These are phyloP conservation scores for Ophiostoma quercus DNA, from an alignment of 2,329 filamentous ascomycete genomes.

Conservation along the genomic window DNA sequence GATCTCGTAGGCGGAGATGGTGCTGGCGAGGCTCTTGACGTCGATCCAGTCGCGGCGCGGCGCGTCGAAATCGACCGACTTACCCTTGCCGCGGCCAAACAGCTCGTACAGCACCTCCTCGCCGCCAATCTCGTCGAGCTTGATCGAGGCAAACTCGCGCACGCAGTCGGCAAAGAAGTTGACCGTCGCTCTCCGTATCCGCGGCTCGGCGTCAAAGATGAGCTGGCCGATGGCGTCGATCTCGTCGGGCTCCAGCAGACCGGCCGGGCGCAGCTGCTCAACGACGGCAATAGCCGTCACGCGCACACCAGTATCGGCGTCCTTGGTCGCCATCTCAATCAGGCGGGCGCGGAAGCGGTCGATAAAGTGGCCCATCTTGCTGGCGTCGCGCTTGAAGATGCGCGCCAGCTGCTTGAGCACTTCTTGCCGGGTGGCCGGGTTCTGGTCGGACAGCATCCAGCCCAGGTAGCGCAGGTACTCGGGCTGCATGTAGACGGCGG, in stretches of 20 bases:
- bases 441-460: constrained; percentile 86
- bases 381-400: constrained; percentile 74
- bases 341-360: constrained; percentile 82
- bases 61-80: constrained; percentile 66
- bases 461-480: constrained; percentile 88
- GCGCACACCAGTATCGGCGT: constrained; percentile 75
- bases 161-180: constrained; percentile 87
- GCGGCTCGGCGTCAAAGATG: constrained; percentile 79
- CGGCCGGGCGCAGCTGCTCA: constrained; percentile 73
- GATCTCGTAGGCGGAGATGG: constrained; percentile 73
- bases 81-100: constrained; percentile 57
- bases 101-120: constrained; percentile 70
- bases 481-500: constrained; percentile 84
- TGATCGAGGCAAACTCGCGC: constrained; percentile 70
- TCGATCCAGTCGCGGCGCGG: constrained; percentile 83
- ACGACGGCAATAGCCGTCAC: constrained; percentile 76
- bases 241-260: constrained; percentile 84
- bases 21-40: constrained; percentile 83
- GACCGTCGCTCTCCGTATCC: constrained; percentile 82
- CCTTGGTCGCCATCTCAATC: constrained; percentile 86
- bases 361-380: constrained; percentile 84
- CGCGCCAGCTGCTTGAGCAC: constrained; percentile 76
- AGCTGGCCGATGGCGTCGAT: constrained; percentile 83
- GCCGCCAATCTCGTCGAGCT: constrained; percentile 78
- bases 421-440: constrained; percentile 70